Evolutionary conservation across 768 basidiomycete genomes (phyloP).

Genomic region (Inosperma sp.): DNA sequence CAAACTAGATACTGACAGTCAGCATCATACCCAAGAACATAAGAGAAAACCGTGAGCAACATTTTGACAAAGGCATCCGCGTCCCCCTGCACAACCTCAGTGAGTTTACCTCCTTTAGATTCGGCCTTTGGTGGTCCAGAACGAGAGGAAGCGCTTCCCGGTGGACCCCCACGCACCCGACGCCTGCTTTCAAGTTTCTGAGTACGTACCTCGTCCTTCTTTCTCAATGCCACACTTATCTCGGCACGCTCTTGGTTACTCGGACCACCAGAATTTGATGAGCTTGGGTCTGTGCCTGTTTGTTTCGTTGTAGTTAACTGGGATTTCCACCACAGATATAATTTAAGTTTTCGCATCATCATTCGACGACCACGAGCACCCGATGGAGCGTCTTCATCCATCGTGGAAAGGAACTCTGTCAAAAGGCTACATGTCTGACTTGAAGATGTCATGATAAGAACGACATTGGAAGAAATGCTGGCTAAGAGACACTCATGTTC

Average conservation of each 20-base stretch:
- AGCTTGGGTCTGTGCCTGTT: too few relatives aligned
- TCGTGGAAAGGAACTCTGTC: constrained; percentile 70
- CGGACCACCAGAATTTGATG: too few relatives aligned
- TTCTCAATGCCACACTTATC: constrained; percentile 70
- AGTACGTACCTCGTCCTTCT: constrained; percentile 64
- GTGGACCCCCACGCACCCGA: constrained; percentile 72
- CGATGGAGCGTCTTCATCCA: constrained; percentile 52
- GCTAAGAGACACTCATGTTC: neutral
- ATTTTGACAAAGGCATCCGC: constrained; percentile 53
- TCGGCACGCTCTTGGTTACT: too few relatives aligned
- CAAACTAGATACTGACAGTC: constrained; percentile 9
- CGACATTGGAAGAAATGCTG: constrained; percentile 57
- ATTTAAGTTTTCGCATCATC: constrained; percentile 72
- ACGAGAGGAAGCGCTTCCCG: constrained; percentile 20
- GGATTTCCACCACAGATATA: constrained; percentile 81
- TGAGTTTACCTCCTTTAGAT: constrained; percentile 25
- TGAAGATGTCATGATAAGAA: constrained; percentile 87
- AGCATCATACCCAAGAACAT: neutral
- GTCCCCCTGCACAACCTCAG: constrained; percentile 40
- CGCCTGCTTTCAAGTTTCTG: constrained; percentile 61
- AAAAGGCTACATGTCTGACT: constrained; percentile 68
- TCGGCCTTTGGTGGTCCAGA: constrained; percentile 16
- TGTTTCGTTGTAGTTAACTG: constrained; percentile 37
- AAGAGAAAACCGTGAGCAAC: constrained; percentile 48
- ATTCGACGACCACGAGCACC: constrained; percentile 66